These are phyloP conservation scores for Fusarium abutilonis DNA, from an alignment of 2,329 filamentous ascomycete genomes.

Conservation along the genomic window DNA sequence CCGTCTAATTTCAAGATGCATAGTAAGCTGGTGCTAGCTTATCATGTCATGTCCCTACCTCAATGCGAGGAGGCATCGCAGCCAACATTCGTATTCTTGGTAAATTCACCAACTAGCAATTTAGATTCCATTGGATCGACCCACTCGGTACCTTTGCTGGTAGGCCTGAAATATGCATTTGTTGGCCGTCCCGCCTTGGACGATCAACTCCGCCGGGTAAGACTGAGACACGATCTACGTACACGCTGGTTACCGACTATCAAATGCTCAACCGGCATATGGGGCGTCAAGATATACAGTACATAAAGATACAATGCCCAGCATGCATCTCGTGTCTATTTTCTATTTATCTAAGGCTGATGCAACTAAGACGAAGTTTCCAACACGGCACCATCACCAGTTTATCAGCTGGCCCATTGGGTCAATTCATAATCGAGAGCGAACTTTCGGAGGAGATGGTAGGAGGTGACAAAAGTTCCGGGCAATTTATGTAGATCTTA, in stretches of 20 bases:
- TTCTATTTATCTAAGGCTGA: slow-evolving; percentile 15
- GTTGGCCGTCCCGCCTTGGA: slow-evolving; percentile 5
- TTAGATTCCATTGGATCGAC: slow-evolving; percentile 18
- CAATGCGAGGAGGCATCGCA: slow-evolving; percentile 16
- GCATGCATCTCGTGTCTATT: slow-evolving; percentile 21
- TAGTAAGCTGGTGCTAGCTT: slow-evolving; percentile 35
- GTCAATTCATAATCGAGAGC: no score
- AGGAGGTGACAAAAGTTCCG: no score
- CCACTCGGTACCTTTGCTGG: slow-evolving; percentile 25
- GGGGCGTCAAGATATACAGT: background rate
- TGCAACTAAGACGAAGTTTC: slow-evolving; percentile 3
- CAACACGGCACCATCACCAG: slow-evolving; percentile 9
- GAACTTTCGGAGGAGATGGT: no score
- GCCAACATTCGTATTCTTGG: slow-evolving; percentile 32
- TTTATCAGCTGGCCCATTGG: background rate
- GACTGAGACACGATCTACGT: background rate
- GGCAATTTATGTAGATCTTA: no score
- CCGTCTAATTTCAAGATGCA: slow-evolving; percentile 14
- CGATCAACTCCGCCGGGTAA: background rate
- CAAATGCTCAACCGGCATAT: background rate
- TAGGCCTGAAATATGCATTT: slow-evolving; percentile 17
- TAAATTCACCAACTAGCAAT: slow-evolving; percentile 15
- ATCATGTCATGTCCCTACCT: slow-evolving; percentile 10
- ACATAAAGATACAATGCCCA: background rate
- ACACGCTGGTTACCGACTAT: slow-evolving; percentile 17